phyloP scores from a whole-genome alignment of 768 basidiomycete genomes.

The Lentinula sp. region DNA sequence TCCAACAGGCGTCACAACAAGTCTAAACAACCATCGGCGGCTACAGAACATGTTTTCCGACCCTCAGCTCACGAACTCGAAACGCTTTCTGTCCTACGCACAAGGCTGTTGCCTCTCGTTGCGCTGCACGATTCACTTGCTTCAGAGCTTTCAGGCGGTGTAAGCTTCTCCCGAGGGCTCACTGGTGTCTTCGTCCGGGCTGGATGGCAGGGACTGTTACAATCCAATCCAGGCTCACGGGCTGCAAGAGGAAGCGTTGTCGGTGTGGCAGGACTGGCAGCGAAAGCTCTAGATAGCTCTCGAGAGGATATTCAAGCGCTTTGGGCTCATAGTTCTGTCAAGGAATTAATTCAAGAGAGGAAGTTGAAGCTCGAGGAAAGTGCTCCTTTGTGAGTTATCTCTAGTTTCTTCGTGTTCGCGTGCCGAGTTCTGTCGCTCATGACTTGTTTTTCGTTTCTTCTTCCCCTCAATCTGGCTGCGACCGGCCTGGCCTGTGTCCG shows the following conservation, averaged over 20 bases:
- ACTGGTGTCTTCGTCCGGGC: conserved; percentile 62
- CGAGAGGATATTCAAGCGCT: conserved; percentile 53
- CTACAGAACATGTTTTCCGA: background rate
- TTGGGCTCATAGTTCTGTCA: conserved; percentile 68
- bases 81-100: conserved; percentile 48
- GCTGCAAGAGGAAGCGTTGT: conserved; percentile 15
- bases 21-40: background rate
- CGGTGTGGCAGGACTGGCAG: conserved; percentile 47
- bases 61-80: conserved; percentile 9
- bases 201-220: conserved; percentile 65
- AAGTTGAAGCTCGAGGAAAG: conserved; percentile 71
- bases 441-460: too few relatives aligned
- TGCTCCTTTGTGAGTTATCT: conserved; percentile 57
- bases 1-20: background rate
- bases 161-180: conserved; percentile 54
- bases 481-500: too few relatives aligned
- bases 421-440: too few relatives aligned
- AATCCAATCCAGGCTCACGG: conserved; percentile 37
- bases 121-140: conserved; percentile 64
- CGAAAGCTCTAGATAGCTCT: conserved; percentile 43
- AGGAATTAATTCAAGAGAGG: conserved; percentile 45
- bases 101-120: conserved; percentile 55
- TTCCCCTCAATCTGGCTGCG: too few relatives aligned
- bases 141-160: conserved; percentile 60
- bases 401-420: background rate